These are phyloP conservation scores for Lepidium africanum DNA, from an alignment of 345 rosid genomes.

Conservation along the genomic window DNA sequence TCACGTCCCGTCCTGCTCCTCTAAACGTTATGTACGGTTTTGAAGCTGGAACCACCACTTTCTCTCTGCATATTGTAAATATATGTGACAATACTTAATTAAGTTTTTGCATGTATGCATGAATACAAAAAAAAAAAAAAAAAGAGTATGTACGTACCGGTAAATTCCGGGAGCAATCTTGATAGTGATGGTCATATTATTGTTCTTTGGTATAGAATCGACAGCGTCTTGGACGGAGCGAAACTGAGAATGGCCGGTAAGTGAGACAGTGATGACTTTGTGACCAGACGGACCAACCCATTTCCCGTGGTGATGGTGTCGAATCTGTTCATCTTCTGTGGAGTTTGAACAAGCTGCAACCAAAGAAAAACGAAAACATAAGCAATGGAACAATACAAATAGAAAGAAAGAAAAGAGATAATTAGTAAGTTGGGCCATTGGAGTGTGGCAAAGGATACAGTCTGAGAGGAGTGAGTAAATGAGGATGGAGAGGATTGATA, in stretches of 20 bases:
- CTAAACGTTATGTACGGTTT: constrained; percentile 83
- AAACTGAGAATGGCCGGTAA: constrained; percentile 53
- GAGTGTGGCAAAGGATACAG: background rate
- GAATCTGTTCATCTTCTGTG: constrained; percentile 3
- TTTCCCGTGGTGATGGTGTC: constrained; percentile 35
- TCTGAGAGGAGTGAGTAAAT: background rate
- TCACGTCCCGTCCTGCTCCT: constrained; percentile 78
- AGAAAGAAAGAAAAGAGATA: background rate
- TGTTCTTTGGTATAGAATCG: constrained; percentile 58
- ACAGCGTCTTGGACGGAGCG: constrained; percentile 81
- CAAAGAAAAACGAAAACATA: constrained; percentile 24
- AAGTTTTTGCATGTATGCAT: background rate
- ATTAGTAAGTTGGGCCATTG: constrained; percentile 15
- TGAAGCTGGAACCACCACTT: constrained; percentile 75
- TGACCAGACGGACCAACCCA: constrained; percentile 82
- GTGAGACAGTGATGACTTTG: constrained; percentile 59
- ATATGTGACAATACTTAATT: background rate
- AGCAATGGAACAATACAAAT: background rate
- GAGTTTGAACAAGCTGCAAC: constrained; percentile 21
- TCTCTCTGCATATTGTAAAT: constrained; percentile 47
- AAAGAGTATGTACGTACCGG: constrained; percentile 35
- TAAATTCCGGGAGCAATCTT: constrained; percentile 65
- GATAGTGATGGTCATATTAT: constrained; percentile 50
- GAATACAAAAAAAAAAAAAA: background rate
- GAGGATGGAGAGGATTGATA: background rate